phyloP scores from a whole-genome alignment of 306 rosid genomes.

The Hippophae gyantsensis region DNA sequence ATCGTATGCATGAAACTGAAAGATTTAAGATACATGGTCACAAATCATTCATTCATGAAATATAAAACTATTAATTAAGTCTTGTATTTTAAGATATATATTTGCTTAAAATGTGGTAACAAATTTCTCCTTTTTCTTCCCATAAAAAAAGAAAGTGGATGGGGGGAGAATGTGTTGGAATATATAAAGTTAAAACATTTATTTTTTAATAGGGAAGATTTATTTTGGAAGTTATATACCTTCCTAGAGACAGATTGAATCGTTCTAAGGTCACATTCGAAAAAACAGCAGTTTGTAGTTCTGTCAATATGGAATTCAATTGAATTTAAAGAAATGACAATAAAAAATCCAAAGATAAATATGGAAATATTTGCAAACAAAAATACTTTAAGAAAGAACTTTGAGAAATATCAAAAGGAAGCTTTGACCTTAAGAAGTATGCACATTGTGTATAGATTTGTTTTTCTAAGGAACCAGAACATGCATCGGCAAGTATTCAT shows the following conservation, averaged over 20 bases:
- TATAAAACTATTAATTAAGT: no score
- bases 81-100: no score
- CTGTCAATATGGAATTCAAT: slow-evolving; percentile 39
- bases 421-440: no score
- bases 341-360: slow-evolving; percentile 6
- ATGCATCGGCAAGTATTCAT: slow-evolving; percentile 30
- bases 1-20: no score
- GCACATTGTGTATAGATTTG: no score
- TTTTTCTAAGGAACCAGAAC: background rate
- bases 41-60: background rate
- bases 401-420: no score
- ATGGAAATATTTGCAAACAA: background rate
- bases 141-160: background rate
- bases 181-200: background rate
- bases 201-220: background rate
- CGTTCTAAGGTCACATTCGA: slow-evolving; percentile 93
- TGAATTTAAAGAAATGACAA: slow-evolving; percentile 1
- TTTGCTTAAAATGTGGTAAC: no score
- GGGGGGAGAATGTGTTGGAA: background rate
- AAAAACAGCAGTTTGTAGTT: slow-evolving; percentile 82
- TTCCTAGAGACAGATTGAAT: slow-evolving; percentile 84
- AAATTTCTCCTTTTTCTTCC: no score
- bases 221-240: slow-evolving; percentile 39
- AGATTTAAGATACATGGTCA: no score
- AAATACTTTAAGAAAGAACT: no score